A percentile compares a stretch with the other conserved stretches of the same genome.
Conservation (phyloP, 495 filamentous ascomycete genomes). For the Hypoxylon cercidicola region DNA sequence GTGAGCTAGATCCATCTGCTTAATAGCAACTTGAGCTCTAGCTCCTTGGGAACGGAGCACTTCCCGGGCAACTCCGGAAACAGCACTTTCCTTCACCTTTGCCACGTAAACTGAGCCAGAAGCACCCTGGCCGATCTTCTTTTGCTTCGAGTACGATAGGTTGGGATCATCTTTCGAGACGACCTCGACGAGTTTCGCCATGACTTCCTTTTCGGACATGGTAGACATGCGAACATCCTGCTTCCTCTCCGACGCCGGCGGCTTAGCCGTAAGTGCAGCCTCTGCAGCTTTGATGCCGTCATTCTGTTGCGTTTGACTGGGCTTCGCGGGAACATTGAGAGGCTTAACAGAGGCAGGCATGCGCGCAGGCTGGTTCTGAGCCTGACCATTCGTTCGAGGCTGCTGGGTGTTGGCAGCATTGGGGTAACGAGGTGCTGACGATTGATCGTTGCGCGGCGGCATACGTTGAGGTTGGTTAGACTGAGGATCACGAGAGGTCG, state of each 20-base stretch:
- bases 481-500: conserved; percentile 36
- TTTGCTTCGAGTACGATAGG: conserved; percentile 94
- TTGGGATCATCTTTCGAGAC: conserved; percentile 94
- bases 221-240: conserved; percentile 95
- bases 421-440: conserved; percentile 48
- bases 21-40: conserved; percentile 91
- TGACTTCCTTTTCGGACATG: conserved; percentile 96
- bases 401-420: conserved; percentile 50
- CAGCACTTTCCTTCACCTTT: conserved; percentile 81
- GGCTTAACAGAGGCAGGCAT: conserved; percentile 84
- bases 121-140: conserved; percentile 98
- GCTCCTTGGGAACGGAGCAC: conserved; percentile 74
- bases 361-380: conserved; percentile 60
- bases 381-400: conserved; percentile 49
- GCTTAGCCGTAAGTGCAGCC: conserved; percentile 80
- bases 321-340: conserved; percentile 87
- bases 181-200: conserved; percentile 90
- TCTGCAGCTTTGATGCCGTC: conserved; percentile 84
- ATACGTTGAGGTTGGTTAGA: conserved; percentile 39
- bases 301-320: conserved; percentile 61
- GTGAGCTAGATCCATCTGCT: conserved; percentile 98
- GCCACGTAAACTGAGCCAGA: conserved; percentile 98
- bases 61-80: conserved; percentile 71
- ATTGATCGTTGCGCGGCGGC: conserved; percentile 39
- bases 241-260: conserved; percentile 70